Evolutionary conservation across 345 rosid genomes (phyloP), one percentile per base, ranked within the genome.

Genomic region (Sisymbrium altissimum): DNA sequence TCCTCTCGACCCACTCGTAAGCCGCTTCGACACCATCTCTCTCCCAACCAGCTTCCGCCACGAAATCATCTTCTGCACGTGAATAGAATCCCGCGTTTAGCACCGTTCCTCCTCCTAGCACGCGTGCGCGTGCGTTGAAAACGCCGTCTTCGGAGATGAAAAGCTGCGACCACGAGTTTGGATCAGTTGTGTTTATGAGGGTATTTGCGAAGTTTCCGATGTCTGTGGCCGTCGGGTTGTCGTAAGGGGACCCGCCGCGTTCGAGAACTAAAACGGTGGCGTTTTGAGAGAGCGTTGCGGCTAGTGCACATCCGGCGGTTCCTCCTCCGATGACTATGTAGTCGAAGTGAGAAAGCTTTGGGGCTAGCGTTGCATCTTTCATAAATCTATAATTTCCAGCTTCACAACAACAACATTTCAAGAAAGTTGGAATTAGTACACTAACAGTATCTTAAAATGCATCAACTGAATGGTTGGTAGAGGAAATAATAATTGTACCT

Each of bases 281-380:
- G 15, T 79, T 80, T 64, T 46, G 46, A 0, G 96, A 87, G 0
- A 86, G 89, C 10, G 97, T 87, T 40, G 96, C 93, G 0, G 96
- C 91, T 23, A 91, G 27, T 6, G 97, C 82, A 59, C 93, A 91
- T 2, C 96, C 97, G 0, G 91, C 64, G 5, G 97, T 80, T 64
- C 93, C 96, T 19, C 97, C 96, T 3, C 96, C 97, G 50, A 91
- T 70, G 44, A 87, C 38, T 35, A 91, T 85, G 79, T 91, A 91
- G 81, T 91, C 90, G 18, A 77, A 79, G 69, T 46, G 64, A 4
- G 76, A 61, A 3, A 79, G 6, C 43, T 5, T 9, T 3, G 93
- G 86, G 2, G 93, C 87, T 21, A 68, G 48, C 18, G 73, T 80
- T 59, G 91, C 95, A 52, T 89, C 88, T 15, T 72, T 83, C 72